These are phyloP conservation scores for Vitis labrusca DNA, from an alignment of 164 flowering plant genomes.

Conservation along the genomic window DNA sequence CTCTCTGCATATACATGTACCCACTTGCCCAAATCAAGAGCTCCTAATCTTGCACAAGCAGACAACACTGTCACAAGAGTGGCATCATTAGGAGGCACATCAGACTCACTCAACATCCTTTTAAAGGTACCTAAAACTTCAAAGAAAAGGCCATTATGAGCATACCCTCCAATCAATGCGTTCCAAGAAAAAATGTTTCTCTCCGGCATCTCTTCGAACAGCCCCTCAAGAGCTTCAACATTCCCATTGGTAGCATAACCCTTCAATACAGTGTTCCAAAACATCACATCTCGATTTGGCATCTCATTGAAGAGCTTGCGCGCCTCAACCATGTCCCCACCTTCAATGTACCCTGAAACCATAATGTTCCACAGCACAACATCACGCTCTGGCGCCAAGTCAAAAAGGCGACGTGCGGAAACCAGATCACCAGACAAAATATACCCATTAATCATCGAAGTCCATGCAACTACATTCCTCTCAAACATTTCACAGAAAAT, in stretches of 20 bases:
- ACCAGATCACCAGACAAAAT: slow-evolving; percentile 36
- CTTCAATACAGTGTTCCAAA: slow-evolving; percentile 58
- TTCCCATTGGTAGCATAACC: slow-evolving; percentile 52
- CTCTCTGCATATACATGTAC: slow-evolving; percentile 53
- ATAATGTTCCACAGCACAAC: slow-evolving; percentile 66
- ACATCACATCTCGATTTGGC: slow-evolving; percentile 57
- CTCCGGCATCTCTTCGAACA: slow-evolving; percentile 61
- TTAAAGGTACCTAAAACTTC: slow-evolving; percentile 53
- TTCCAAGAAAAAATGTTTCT: slow-evolving; percentile 77
- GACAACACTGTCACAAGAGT: slow-evolving; percentile 60
- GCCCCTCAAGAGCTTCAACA: slow-evolving; percentile 14
- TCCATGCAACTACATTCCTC: slow-evolving; percentile 71
- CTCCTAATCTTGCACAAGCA: slow-evolving; percentile 67
- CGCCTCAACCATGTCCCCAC: slow-evolving; percentile 50
- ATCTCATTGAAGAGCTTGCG: slow-evolving; percentile 47
- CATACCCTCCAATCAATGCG: slow-evolving; percentile 63
- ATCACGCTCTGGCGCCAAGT: slow-evolving; percentile 58
- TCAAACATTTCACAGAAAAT: slow-evolving; percentile 58
- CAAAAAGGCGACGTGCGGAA: slow-evolving; percentile 55
- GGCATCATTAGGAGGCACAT: slow-evolving; percentile 58
- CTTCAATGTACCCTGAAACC: slow-evolving; percentile 53
- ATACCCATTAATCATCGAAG: slow-evolving; percentile 54
- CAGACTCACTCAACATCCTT: slow-evolving; percentile 48
- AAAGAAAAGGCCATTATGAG: slow-evolving; percentile 32
- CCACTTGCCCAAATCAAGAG: slow-evolving; percentile 59